phyloP scores from a whole-genome alignment of 169 alveolate genomes.

The Plasmodium ovale region DNA sequence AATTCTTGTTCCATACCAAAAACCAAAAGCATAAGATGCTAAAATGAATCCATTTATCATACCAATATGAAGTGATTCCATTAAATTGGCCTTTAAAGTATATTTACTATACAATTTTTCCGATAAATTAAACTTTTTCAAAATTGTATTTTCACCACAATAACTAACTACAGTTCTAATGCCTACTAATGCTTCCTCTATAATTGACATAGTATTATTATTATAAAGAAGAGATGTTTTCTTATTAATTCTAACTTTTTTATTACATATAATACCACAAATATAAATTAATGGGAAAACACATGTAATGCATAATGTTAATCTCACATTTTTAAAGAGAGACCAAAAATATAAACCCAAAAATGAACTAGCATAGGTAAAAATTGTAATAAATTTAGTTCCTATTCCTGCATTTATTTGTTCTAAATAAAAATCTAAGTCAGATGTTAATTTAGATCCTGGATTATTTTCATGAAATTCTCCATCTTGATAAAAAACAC shows the following conservation, averaged over 20 bases:
- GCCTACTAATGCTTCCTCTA: conserved; percentile 78
- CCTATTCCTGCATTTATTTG: conserved; percentile 77
- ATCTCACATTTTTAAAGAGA: conserved; percentile 42
- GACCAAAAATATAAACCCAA: conserved; percentile 64
- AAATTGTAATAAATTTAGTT: conserved; percentile 62
- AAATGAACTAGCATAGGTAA: conserved; percentile 75
- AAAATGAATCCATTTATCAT: conserved; percentile 62
- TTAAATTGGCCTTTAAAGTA: conserved; percentile 50
- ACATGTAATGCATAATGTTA: conserved; percentile 65
- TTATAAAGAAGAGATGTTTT: conserved; percentile 55
- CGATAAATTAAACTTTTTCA: conserved; percentile 60
- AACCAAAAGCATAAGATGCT: conserved; percentile 76
- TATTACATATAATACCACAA: conserved; percentile 47
- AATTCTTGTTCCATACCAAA: conserved; percentile 80
- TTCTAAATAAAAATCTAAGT: conserved; percentile 74
- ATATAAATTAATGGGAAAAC: conserved; percentile 71
- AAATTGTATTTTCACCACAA: conserved; percentile 74
- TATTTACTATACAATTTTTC: conserved; percentile 62
- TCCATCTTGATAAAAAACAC: conserved; percentile 78
- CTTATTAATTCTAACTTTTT: conserved; percentile 32
- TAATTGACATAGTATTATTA: conserved; percentile 76
- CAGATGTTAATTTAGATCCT: conserved; percentile 74
- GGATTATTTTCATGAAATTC: conserved; percentile 77
- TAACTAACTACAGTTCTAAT: conserved; percentile 76
- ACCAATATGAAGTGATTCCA: conserved; percentile 70